phyloP scores from a whole-genome alignment of 805 yeast species.

The Spathaspora passalidarum region DNA sequence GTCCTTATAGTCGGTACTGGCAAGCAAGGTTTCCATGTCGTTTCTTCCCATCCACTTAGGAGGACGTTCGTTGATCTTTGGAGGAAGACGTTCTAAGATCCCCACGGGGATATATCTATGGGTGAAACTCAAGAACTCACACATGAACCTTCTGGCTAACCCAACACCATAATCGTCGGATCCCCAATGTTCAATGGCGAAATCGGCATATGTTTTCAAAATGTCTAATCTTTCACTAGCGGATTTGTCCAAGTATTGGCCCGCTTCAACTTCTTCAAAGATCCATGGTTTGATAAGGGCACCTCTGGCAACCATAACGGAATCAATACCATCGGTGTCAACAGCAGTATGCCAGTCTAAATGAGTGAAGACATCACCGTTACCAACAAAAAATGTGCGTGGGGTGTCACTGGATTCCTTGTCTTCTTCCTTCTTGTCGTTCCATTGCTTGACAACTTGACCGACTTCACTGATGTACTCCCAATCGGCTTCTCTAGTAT shows the following conservation, averaged over 20 bases:
- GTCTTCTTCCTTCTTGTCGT: conserved; percentile 52
- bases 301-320: conserved; percentile 97
- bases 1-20: conserved; percentile 79
- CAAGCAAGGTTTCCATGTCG: conserved; percentile 87
- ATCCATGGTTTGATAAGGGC: conserved; percentile 99
- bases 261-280: conserved; percentile 88
- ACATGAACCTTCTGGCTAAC: conserved; percentile 81
- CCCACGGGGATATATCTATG: conserved; percentile 95
- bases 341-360: conserved; percentile 85
- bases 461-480: conserved; percentile 78
- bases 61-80: conserved; percentile 89
- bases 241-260: conserved; percentile 85
- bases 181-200: conserved; percentile 96
- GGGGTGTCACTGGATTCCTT: conserved; percentile 56
- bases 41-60: conserved; percentile 91
- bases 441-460: conserved; percentile 56
- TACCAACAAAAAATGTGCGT: conserved; percentile 83
- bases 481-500: conserved; percentile 93
- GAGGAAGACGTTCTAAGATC: conserved; percentile 82
- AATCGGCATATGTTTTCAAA: conserved; percentile 64
- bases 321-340: conserved; percentile 68
- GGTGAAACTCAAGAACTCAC: conserved; percentile 92
- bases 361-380: conserved; percentile 86
- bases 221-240: conserved; percentile 86
- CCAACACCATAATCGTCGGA: conserved; percentile 92